Percentiles rank a stretch among this genome's conserved stretches.
Evolutionary conservation across 2,329 filamentous ascomycete genomes (phyloP).

Genomic region (Fusarium penzigii): DNA sequence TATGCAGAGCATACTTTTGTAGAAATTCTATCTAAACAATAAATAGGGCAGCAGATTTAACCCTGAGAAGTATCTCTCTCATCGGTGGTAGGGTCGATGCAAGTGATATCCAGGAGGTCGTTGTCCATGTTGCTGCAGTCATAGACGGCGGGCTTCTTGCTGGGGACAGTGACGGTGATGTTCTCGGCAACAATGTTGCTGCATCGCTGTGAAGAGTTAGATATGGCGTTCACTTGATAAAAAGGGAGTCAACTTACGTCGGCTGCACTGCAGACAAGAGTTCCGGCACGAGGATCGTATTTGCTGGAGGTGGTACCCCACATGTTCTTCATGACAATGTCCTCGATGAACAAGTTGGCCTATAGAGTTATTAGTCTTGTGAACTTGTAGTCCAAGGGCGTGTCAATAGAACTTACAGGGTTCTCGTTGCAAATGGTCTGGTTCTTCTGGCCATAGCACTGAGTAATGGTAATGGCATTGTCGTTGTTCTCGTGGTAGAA

Average conservation of each 20-base stretch:
- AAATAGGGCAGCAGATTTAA: background rate
- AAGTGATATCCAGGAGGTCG: slow-evolving; percentile 18
- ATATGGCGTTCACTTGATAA: fast-evolving
- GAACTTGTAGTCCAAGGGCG: fast-evolving
- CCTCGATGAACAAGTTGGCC: slow-evolving; percentile 29
- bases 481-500: slow-evolving; percentile 64
- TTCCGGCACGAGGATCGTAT: slow-evolving; percentile 31
- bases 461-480: slow-evolving; percentile 32
- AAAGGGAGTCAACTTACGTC: slow-evolving; percentile 21
- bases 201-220: slow-evolving; percentile 18
- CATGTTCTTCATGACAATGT: slow-evolving; percentile 32
- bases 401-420: slow-evolving; percentile 10
- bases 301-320: slow-evolving; percentile 32
- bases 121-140: slow-evolving; percentile 25
- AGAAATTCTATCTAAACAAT: too few relatives aligned
- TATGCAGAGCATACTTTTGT: too few relatives aligned
- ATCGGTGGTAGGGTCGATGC: slow-evolving; percentile 6
- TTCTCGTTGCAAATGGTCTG: slow-evolving; percentile 28
- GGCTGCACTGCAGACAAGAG: slow-evolving; percentile 31
- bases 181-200: slow-evolving; percentile 25
- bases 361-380: slow-evolving; percentile 5
- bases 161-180: slow-evolving; percentile 24
- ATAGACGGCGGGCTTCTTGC: slow-evolving; percentile 21
- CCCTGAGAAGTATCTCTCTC: slow-evolving; percentile 19
- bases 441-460: slow-evolving; percentile 31